Base-by-base conservation (phyloP, 352 stramenopile genomes). In the Elongisporangium anandrum region DNA sequence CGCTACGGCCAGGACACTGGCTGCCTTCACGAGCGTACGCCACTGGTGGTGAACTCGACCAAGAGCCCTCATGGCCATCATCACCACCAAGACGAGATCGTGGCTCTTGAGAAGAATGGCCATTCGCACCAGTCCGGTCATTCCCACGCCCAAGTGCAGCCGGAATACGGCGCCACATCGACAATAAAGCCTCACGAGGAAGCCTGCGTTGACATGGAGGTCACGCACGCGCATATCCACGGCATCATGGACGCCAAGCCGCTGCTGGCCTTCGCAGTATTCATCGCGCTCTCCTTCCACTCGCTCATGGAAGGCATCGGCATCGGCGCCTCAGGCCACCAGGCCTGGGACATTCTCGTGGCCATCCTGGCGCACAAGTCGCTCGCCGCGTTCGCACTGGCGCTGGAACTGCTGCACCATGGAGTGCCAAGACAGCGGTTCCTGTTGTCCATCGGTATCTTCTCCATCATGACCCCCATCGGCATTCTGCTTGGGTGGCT, bases 221-320 rank as follows among this genome's bases (percentile, higher is more conserved):
- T 76, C 38, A 71, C 68, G 1, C 81, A 90, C 58, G 75, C 77
- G 16, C 80, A 92, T 58, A 74, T 84, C 41, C 73, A 88, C 65
- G 73, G 71, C 22, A 79, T 92, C 51, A 74, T 90, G 48, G 73
- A 87, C 56, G 63, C 62, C 15, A 88, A 88, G 47, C 76, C 77
- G 16, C 65, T 85, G 23, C 57, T 92, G 26, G 81, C 82, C 23
- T 72, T 90, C n/a, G 69, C 90, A 8, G 72, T 94, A n/a, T 90
- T 92, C 61, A 62, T 79, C 13, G 85, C 85, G 34, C 66, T 94
- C 34, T 94, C 85, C 3, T 92, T 94, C 67, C 85, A 94, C 63
- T 94, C 85, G 13, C 64, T 92, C 22, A 90, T 94, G 82, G 85
- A 94, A 68, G 85, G 85, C 47, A 89, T 94, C 72, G 85, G 82